Percentiles rank a stretch among this genome's conserved stretches.
phyloP scores from a whole-genome alignment of 331 rosid genomes.

The Acacia pycnantha region DNA sequence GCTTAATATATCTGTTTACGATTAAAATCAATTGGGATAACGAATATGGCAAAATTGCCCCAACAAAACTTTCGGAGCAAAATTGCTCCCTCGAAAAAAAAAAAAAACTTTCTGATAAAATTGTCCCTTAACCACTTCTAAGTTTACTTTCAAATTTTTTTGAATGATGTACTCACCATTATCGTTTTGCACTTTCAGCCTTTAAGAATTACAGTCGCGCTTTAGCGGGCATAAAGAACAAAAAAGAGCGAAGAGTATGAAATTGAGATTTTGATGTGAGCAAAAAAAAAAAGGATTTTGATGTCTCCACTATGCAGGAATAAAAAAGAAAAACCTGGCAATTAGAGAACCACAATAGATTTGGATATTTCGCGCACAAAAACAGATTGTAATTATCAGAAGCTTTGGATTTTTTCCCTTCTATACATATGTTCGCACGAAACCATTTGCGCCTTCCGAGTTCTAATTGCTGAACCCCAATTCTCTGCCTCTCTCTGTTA shows the following conservation, averaged over 20 bases:
- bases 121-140: too few species aligned
- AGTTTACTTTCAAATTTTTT: neutral
- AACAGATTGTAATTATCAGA: neutral
- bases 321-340: neutral
- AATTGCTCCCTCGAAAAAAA: too few species aligned
- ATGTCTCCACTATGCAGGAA: too few species aligned
- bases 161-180: too few species aligned
- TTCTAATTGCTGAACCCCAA: neutral
- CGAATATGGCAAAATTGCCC: fast-evolving
- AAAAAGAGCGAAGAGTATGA: neutral
- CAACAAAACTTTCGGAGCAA: too few species aligned
- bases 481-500: neutral
- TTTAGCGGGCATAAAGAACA: too few species aligned
- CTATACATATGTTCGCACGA: neutral
- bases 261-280: neutral
- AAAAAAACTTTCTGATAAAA: too few species aligned
- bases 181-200: neutral
- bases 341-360: neutral
- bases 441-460: neutral
- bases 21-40: too few species aligned
- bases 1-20: fast-evolving
- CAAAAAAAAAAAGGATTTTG: too few species aligned
- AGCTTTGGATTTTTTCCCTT: neutral
- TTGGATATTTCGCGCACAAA: neutral
- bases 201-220: neutral